Evolutionary conservation across 2,329 filamentous ascomycete genomes (phyloP), one percentile per base, ranked within the genome.

Genomic region (Sordariomycetes sp.): DNA sequence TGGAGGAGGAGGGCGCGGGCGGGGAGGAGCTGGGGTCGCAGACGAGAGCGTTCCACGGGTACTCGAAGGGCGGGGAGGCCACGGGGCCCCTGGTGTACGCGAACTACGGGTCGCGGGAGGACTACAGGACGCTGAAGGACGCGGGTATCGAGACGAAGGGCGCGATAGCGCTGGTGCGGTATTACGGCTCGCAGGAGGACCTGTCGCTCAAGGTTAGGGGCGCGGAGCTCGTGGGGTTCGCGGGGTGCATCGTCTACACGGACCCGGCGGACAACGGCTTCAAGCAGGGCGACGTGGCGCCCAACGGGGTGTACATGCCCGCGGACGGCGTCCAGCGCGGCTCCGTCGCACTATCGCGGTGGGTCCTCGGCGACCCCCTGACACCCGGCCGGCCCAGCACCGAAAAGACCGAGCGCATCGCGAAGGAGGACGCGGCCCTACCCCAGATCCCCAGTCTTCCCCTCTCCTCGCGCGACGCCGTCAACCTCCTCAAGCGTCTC

Each of bases 181-280:
- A 94, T 68, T 86, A 88, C 64, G 90, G 90, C 37, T 82, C 83
- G 1, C 84, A 93, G 66, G 76, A 75, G 2, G 88, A 95, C 67
- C 77, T 81, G 6, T 88, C 83, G 1, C 73, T 95, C 64, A 97
- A 97, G 71, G 82, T 99, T 65, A 96, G 93, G 72, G 89, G 89
- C 11, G 94, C 94, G 1, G 89, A 97, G 71, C 70, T 90, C 64
- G 89, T 88, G 16, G 94, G 94, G 1, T 94, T 91, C 62, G 84
- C 80, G 1, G 94, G 93, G 16, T 95, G 90, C 65, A 82, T 99
- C 59, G 89, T 96, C 59, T 99, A 97, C 74, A 96, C 87, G 56
- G 94, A 97, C 68, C 93, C 93, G 0, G 79, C 80, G 1, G 88
- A 97, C 55, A 88, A 96, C 67, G 91, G 91, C 1, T 94, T 92